Percentiles rank a stretch among this genome's conserved stretches.
Evolutionary conservation across 257 asterid genomes (phyloP).

Genomic region (Gardenia jasminoides): DNA sequence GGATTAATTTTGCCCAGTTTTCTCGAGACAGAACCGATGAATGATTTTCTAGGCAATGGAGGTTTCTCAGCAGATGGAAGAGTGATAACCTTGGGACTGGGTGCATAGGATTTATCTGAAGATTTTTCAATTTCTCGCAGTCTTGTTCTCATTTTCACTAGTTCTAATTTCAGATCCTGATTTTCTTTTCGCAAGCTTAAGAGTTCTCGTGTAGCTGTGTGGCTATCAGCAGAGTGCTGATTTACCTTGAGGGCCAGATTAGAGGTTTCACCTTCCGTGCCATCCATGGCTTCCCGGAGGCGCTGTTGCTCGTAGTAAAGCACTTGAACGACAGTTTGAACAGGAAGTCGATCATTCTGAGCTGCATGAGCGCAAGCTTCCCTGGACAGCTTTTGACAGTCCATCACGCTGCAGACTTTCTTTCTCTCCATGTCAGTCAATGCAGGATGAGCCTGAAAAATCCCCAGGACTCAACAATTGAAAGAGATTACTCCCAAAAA

Average conservation of each 20-base stretch:
- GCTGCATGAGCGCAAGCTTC: conserved; percentile 94
- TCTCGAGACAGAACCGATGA: conserved; percentile 61
- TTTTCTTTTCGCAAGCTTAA: conserved; percentile 52
- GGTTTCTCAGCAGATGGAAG: conserved; percentile 47
- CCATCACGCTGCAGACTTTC: conserved; percentile 83
- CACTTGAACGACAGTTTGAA: conserved; percentile 80
- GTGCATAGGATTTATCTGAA: conserved; percentile 25
- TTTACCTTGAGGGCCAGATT: conserved; percentile 27
- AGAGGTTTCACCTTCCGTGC: conserved; percentile 33
- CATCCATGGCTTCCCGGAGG: conserved; percentile 61
- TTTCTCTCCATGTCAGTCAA: conserved; percentile 74
- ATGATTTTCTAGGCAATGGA: conserved; percentile 67
- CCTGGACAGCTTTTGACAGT: conserved; percentile 83
- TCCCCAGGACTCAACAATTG: neutral
- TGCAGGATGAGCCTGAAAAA: conserved; percentile 75
- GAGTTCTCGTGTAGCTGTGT: conserved; percentile 38
- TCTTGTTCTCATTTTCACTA: conserved; percentile 49
- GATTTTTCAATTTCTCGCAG: conserved; percentile 53
- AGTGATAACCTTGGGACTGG: conserved; percentile 35
- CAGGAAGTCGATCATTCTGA: conserved; percentile 83
- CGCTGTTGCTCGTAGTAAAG: conserved; percentile 90
- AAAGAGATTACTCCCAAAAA: neutral
- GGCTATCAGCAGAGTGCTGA: conserved; percentile 30
- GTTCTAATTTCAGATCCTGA: conserved; percentile 67
- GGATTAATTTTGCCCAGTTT: conserved; percentile 48